Evolutionary conservation across 2,329 filamentous ascomycete species (phyloP).

Genomic region (Trichoderma hamatum): DNA sequence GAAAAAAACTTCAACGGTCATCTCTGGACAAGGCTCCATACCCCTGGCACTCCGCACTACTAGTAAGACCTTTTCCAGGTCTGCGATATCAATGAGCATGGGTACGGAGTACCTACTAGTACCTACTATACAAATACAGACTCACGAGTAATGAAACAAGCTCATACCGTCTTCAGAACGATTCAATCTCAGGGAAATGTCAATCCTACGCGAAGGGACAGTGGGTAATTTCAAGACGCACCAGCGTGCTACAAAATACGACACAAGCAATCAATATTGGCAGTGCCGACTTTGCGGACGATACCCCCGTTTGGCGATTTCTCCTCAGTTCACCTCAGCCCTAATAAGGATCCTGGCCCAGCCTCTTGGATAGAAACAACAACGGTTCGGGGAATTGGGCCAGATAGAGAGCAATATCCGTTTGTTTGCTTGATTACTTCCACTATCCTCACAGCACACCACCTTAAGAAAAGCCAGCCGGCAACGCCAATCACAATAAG

Average conservation of each 20-base stretch:
- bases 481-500: not conserved
- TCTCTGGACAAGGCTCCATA: not conserved
- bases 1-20: not conserved
- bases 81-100: not conserved
- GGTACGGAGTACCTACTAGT: not conserved
- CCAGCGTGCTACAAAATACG: not conserved
- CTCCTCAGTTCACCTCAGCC: conserved; percentile 16
- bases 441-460: conserved; percentile 2
- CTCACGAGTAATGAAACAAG: not conserved
- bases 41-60: not conserved
- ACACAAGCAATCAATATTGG: not conserved
- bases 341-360: conserved; percentile 1
- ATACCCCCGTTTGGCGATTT: not conserved
- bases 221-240: conserved; percentile 1
- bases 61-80: not conserved
- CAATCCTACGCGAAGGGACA: not conserved
- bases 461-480: not conserved
- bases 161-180: not conserved
- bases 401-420: conserved; percentile 8
- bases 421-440: not conserved
- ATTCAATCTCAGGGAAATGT: not conserved
- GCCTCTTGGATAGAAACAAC: not conserved
- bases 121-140: not conserved
- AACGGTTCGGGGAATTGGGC: not conserved
- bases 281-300: not conserved